Conservation (phyloP, 2,329 filamentous ascomycete genomes). For the Acephala macrosclerotiorum region DNA sequence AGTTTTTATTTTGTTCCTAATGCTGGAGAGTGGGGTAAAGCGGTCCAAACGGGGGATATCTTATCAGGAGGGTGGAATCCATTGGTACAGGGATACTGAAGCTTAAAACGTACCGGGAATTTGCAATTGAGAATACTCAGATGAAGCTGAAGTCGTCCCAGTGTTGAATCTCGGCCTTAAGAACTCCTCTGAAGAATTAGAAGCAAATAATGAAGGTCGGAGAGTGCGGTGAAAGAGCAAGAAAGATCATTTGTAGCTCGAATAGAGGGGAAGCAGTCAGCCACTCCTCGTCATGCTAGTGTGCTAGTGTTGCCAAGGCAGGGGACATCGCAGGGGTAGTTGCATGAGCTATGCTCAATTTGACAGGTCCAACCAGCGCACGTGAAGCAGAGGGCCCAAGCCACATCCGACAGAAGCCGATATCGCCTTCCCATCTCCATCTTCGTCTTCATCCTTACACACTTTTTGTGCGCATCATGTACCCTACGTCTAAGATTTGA, state of each 20-base stretch:
- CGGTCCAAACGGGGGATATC: constrained; percentile 6
- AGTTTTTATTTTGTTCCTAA: constrained; percentile 1
- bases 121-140: neutral
- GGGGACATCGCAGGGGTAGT: neutral
- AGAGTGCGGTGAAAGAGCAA: neutral
- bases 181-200: neutral
- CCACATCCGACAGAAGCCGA: neutral
- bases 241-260: neutral
- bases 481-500: neutral
- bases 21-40: constrained; percentile 1
- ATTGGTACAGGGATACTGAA: neutral
- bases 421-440: neutral
- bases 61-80: neutral
- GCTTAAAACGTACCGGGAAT: constrained; percentile 4
- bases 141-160: neutral
- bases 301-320: neutral
- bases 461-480: neutral
- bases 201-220: constrained; percentile 1
- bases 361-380: neutral
- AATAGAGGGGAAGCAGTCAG: constrained; percentile 2
- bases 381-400: neutral
- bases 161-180: neutral
- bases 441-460: neutral
- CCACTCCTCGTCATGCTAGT: neutral
- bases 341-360: neutral